Evolutionary conservation across 768 basidiomycete genomes (phyloP).

Genomic region (Suillus hirtellus): DNA sequence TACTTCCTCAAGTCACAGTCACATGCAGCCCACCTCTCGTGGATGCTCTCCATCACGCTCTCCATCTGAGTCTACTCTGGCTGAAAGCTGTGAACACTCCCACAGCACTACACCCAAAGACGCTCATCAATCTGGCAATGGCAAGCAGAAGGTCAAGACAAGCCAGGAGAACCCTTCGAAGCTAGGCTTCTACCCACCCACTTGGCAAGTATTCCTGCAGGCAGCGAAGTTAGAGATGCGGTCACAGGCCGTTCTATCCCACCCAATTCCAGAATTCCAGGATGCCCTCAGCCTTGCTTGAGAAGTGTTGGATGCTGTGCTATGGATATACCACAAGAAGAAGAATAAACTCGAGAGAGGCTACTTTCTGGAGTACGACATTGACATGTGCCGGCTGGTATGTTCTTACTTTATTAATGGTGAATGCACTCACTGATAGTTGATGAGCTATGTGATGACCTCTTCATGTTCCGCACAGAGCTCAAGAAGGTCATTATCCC

Average conservation of each 20-base stretch:
- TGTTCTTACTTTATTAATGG: background rate
- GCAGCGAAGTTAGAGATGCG: no score
- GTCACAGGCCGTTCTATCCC: background rate
- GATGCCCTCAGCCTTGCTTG: no score
- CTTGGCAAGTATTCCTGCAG: no score
- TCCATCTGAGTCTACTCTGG: background rate
- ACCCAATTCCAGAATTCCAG: background rate
- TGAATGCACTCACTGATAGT: background rate
- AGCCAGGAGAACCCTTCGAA: no score
- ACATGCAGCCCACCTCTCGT: background rate
- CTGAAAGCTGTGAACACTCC: rapidly evolving
- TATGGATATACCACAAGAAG: no score
- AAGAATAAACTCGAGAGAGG: background rate
- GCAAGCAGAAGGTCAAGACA: no score
- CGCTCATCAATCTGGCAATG: background rate
- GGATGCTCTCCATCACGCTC: background rate
- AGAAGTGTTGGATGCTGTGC: no score
- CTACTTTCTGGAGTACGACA: background rate
- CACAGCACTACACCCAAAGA: rapidly evolving
- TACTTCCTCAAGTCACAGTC: background rate
- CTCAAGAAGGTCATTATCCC: no score
- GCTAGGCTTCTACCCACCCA: no score
- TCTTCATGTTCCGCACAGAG: background rate
- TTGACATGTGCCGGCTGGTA: background rate
- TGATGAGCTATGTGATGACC: background rate